Evolutionary conservation across 768 basidiomycete species (phyloP).

Genomic region (Boletus rubropictus): DNA sequence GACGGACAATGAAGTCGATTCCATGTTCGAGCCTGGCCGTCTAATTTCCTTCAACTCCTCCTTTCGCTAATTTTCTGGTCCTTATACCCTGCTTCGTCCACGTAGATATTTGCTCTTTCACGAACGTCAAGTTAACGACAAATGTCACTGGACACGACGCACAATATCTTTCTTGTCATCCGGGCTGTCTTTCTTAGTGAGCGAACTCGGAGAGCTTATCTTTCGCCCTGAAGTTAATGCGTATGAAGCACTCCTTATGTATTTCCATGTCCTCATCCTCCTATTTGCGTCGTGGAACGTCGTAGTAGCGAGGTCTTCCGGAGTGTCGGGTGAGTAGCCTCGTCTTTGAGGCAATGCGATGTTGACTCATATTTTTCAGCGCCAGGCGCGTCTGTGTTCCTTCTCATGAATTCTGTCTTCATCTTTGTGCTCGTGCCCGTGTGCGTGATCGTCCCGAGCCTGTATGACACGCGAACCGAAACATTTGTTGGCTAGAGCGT

Average conservation of each 20-base stretch:
- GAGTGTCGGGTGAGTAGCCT: constrained; percentile 33
- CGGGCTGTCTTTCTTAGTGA: constrained; percentile 56
- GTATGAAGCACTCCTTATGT: constrained; percentile 36
- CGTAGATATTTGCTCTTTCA: constrained; percentile 9
- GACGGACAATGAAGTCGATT: constrained; percentile 3
- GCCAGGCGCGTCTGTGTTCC: constrained; percentile 43
- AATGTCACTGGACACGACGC: constrained; percentile 28
- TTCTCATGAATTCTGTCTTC: constrained; percentile 42
- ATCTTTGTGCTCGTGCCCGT: constrained; percentile 26
- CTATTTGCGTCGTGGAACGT: constrained; percentile 59
- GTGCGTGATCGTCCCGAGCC: constrained; percentile 22
- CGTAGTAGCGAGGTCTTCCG: constrained; percentile 31
- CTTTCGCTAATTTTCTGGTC: neutral
- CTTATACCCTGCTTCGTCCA: neutral
- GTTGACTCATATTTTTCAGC: constrained; percentile 27
- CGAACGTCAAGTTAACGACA: constrained; percentile 9
- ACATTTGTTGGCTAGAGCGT: constrained; percentile 16
- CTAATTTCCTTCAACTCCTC: constrained; percentile 1
- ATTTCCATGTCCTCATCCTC: constrained; percentile 47
- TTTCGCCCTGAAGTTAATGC: constrained; percentile 1
- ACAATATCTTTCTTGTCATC: constrained; percentile 50
- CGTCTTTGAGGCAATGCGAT: neutral
- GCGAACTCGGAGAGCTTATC: constrained; percentile 12
- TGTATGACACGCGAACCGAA: neutral
- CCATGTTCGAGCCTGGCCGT: constrained; percentile 2